phyloP scores from a whole-genome alignment of 176 grass and related monocot genomes.

The Hordeum vulgare region DNA sequence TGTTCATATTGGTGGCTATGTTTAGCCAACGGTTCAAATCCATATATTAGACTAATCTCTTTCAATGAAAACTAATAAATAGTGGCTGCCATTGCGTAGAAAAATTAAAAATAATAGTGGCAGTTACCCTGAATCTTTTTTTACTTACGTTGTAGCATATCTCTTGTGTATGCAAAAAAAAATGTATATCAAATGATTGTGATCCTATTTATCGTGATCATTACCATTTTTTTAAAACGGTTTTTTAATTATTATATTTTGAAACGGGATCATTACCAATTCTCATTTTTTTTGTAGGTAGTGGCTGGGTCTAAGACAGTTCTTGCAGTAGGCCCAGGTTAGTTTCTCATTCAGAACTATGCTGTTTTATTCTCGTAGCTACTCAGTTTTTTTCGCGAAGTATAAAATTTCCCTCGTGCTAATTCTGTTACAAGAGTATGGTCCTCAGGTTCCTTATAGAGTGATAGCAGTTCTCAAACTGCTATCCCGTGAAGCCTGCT shows the following conservation, averaged over 20 bases:
- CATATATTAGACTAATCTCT: not conserved
- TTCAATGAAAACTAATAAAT: not conserved
- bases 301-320: constrained; percentile 84
- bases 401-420: not conserved
- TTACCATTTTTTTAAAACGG: no score
- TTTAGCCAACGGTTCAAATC: not conserved
- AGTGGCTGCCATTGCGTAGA: not conserved
- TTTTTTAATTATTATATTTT: no score
- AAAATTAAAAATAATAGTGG: not conserved
- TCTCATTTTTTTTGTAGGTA: constrained; percentile 48
- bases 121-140: no score
- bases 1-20: not conserved
- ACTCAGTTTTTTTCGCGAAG: not conserved
- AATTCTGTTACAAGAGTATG: not conserved
- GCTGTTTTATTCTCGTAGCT: not conserved
- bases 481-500: not conserved
- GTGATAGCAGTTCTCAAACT: not conserved
- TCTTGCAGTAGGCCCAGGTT: constrained; percentile 94
- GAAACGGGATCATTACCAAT: not conserved
- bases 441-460: not conserved
- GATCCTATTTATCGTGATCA: not conserved
- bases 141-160: no score
- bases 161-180: no score
- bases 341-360: constrained; percentile 7
- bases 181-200: not conserved